These are phyloP conservation scores for Persicaria tinctoria DNA, from an alignment of 148 eudicot genomes.

Conservation along the genomic window DNA sequence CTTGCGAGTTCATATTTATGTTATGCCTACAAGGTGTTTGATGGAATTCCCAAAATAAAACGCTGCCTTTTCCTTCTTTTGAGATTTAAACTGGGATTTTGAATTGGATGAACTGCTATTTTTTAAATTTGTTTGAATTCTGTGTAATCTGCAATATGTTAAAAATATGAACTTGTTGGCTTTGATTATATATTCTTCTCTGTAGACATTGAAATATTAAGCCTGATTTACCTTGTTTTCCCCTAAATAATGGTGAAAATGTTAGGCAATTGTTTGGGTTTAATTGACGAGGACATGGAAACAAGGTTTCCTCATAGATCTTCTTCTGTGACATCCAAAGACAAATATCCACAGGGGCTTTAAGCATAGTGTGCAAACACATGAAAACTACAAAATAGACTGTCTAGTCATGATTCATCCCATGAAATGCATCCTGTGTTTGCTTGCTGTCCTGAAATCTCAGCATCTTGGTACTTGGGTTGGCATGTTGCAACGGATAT, in stretches of 20 bases:
- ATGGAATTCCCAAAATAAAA: not conserved
- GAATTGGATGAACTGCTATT: not conserved
- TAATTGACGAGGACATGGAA: not conserved
- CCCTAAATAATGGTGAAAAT: not conserved
- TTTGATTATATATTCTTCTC: not conserved
- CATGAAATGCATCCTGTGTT: not conserved
- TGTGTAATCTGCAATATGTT: not conserved
- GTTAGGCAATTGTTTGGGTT: not conserved
- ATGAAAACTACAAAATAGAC: not conserved
- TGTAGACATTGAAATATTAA: not conserved
- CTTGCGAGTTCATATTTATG: not conserved
- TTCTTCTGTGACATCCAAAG: not conserved
- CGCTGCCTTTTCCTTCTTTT: not conserved
- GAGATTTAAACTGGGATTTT: not conserved
- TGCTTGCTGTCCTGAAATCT: not conserved
- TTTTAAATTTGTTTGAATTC: not conserved
- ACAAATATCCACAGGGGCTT: not conserved
- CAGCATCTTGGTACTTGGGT: not conserved
- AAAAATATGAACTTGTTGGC: not conserved
- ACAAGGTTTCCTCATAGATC: not conserved
- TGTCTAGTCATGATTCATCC: not conserved
- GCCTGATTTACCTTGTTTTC: not conserved
- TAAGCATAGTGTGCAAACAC: not conserved
- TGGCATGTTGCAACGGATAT: not conserved
- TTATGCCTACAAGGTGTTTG: constrained; percentile 4